phyloP scores from a whole-genome alignment of 108 stramenopile genomes.

The Nannochloropsis gaditana region DNA sequence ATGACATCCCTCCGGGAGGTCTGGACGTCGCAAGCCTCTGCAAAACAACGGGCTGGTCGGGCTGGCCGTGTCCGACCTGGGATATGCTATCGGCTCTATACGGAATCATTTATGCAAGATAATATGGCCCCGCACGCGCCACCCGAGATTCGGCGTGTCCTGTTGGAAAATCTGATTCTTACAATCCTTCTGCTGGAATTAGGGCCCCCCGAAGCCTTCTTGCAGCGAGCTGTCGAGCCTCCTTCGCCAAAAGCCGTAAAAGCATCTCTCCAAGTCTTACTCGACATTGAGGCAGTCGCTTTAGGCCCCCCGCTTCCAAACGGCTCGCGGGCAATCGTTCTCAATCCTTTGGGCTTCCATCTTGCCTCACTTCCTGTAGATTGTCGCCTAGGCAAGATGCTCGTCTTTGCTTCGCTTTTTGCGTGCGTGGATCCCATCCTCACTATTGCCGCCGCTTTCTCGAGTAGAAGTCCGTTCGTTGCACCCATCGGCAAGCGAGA shows the following conservation, averaged over 20 bases:
- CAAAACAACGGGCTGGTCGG: constrained; percentile 78
- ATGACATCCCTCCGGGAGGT: constrained; percentile 63
- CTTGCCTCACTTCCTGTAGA: constrained; percentile 76
- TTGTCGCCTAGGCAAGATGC: constrained; percentile 78
- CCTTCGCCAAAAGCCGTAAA: constrained; percentile 60
- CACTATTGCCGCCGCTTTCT: constrained; percentile 74
- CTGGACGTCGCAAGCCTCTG: constrained; percentile 79
- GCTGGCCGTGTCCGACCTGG: constrained; percentile 89
- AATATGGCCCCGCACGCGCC: not conserved
- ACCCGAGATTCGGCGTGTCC: not conserved
- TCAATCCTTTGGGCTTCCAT: constrained; percentile 84
- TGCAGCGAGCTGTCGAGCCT: constrained; percentile 65
- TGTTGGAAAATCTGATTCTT: not conserved
- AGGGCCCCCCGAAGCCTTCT: constrained; percentile 54
- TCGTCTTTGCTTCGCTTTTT: constrained; percentile 72
- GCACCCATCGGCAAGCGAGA: constrained; percentile 38
- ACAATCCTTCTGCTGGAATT: constrained; percentile 59
- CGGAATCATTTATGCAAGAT: constrained; percentile 27
- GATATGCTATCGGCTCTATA: constrained; percentile 74
- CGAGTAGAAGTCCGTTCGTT: constrained; percentile 39
- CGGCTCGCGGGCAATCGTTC: not conserved
- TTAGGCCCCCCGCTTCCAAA: not conserved
- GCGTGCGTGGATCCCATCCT: constrained; percentile 70
- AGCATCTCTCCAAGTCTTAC: constrained; percentile 51
- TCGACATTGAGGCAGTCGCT: not conserved